Evolutionary conservation across 2,329 filamentous ascomycete species (phyloP).

Genomic region (Ciborinia camelliae): DNA sequence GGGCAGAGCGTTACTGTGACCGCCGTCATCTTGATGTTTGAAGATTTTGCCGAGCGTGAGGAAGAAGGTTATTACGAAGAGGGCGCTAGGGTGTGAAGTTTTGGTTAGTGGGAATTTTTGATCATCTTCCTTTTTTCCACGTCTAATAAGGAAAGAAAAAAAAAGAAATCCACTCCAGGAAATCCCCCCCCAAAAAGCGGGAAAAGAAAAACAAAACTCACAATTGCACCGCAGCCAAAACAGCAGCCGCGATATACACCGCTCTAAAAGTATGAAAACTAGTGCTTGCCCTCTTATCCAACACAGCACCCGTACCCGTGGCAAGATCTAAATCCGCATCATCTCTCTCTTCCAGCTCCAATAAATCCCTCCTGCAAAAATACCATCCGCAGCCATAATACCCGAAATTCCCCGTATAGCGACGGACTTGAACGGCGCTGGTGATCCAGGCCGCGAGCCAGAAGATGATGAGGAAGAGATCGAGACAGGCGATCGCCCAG

Average conservation of each 20-base stretch:
- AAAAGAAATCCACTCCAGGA: too few relatives aligned
- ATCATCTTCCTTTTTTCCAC: too few relatives aligned
- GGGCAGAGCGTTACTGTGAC: neutral
- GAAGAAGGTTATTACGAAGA: conserved; percentile 14
- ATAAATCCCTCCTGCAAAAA: conserved; percentile 2
- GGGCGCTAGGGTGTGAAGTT: neutral
- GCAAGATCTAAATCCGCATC: too few relatives aligned
- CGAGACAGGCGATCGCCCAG: conserved; percentile 13
- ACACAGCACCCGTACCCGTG: too few relatives aligned
- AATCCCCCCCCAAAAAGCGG: too few relatives aligned
- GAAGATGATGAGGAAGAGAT: conserved; percentile 7
- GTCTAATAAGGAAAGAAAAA: neutral
- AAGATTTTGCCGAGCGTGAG: neutral
- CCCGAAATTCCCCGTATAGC: neutral
- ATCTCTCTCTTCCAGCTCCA: conserved; percentile 12
- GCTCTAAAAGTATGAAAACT: conserved; percentile 1
- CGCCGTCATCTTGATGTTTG: neutral
- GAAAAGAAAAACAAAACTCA: neutral
- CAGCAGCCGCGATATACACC: conserved; percentile 6
- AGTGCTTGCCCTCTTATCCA: conserved; percentile 2
- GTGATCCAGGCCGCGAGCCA: conserved; percentile 14
- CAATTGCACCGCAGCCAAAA: conserved; percentile 17
- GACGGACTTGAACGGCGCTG: neutral
- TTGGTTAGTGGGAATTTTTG: neutral
- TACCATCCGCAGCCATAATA: conserved; percentile 11